A percentile compares a stretch with the other conserved stretches of the same genome.
Conservation (phyloP, 2,329 filamentous ascomycete species). For the Xylariaceae sp. region DNA sequence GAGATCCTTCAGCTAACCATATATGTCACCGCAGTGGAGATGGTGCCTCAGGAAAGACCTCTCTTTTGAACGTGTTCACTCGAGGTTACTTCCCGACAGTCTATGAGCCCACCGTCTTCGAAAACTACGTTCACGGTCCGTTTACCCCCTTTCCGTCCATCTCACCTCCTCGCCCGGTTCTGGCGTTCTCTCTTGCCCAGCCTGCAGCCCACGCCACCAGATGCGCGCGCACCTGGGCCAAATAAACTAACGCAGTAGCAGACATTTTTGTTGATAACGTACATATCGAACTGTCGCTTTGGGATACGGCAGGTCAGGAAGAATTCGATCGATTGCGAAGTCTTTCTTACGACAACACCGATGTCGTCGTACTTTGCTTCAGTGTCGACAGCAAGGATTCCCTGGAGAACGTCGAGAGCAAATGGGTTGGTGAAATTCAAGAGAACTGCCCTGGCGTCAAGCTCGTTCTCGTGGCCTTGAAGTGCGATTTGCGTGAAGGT, state of each 20-base stretch:
- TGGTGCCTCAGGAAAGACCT: slow-evolving; percentile 96
- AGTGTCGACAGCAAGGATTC: slow-evolving; percentile 94
- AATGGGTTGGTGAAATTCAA: slow-evolving; percentile 96
- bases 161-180: not conserved
- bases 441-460: slow-evolving; percentile 97
- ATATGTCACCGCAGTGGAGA: slow-evolving; percentile 61
- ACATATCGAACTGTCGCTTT: slow-evolving; percentile 94
- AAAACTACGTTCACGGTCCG: slow-evolving; percentile 97
- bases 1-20: slow-evolving; percentile 14
- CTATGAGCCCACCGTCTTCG: slow-evolving; percentile 96
- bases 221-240: not conserved
- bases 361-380: slow-evolving; percentile 98
- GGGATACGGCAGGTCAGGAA: slow-evolving; percentile 98
- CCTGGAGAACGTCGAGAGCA: slow-evolving; percentile 95
- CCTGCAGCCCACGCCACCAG: not conserved
- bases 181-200: not conserved
- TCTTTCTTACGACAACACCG: slow-evolving; percentile 93
- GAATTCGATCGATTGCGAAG: slow-evolving; percentile 96
- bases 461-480: slow-evolving; percentile 89
- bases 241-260: slow-evolving; percentile 32
- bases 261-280: slow-evolving; percentile 98
- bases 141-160: slow-evolving; percentile 7
- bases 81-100: slow-evolving; percentile 98
- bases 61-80: slow-evolving; percentile 94
- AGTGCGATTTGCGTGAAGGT: slow-evolving; percentile 88